These are phyloP conservation scores for Trametes sanguinea DNA, from an alignment of 768 basidiomycete genomes.

Conservation along the genomic window DNA sequence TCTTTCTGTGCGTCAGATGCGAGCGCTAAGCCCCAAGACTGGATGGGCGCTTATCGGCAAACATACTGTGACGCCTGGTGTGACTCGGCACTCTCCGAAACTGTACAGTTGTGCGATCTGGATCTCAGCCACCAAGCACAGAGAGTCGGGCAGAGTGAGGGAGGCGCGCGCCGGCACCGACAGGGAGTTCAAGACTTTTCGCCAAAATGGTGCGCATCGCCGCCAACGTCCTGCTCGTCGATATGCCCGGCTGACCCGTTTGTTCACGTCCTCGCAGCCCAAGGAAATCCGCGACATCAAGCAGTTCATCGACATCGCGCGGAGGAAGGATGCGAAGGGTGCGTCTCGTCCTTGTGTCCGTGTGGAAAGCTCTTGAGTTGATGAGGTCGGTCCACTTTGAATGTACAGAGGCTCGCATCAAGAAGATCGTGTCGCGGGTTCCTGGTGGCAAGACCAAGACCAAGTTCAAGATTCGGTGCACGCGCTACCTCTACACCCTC, in stretches of 20 bases:
- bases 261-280: constrained; percentile 55
- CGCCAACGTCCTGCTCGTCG: not conserved
- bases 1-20: too few relatives aligned
- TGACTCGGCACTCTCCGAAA: constrained; percentile 4
- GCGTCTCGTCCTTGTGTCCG: constrained; percentile 40
- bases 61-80: not conserved
- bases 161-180: constrained; percentile 12
- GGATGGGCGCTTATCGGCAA: not conserved
- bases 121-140: constrained; percentile 21
- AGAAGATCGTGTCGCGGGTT: constrained; percentile 78
- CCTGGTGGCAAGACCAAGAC: constrained; percentile 76
- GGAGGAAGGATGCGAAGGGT: constrained; percentile 97
- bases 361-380: not conserved
- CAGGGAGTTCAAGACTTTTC: constrained; percentile 12
- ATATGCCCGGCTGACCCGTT: not conserved
- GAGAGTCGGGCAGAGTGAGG: not conserved
- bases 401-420: constrained; percentile 89
- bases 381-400: not conserved
- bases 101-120: constrained; percentile 22
- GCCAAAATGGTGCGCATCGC: constrained; percentile 18
- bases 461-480: constrained; percentile 99
- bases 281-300: constrained; percentile 99
- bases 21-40: too few relatives aligned
- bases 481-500: constrained; percentile 96
- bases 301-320: constrained; percentile 95